Conservation (phyloP, 345 rosid genomes). For the Hypericum androsaemum region DNA sequence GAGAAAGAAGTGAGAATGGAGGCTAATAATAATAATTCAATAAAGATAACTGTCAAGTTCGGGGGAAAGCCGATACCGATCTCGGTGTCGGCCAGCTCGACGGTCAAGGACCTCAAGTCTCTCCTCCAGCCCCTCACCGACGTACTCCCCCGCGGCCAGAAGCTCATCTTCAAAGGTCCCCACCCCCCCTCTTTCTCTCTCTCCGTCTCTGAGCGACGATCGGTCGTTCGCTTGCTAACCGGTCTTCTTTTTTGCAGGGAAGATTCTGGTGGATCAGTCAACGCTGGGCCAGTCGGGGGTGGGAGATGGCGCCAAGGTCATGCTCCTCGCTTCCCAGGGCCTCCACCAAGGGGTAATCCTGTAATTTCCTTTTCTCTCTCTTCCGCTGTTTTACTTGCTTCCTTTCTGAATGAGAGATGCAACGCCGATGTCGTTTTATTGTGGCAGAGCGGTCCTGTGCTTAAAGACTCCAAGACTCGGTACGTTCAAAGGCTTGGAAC, state of each 20-base stretch:
- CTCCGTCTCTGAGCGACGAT: background rate
- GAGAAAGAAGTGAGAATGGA: background rate
- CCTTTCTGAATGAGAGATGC: background rate
- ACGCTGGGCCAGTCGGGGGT: slow-evolving; percentile 53
- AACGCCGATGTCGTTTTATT: background rate
- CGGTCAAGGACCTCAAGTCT: slow-evolving; percentile 50
- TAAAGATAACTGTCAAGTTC: slow-evolving; percentile 57
- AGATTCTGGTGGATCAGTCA: slow-evolving; percentile 56
- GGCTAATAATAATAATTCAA: background rate
- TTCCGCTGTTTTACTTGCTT: background rate
- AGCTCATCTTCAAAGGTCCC: slow-evolving; percentile 77
- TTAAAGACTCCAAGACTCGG: slow-evolving; percentile 48
- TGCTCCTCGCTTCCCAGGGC: slow-evolving; percentile 91
- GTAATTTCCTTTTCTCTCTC: background rate
- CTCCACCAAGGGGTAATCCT: slow-evolving; percentile 80
- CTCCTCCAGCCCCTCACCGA: slow-evolving; percentile 75
- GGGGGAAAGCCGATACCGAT: slow-evolving; percentile 54
- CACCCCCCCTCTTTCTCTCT: background rate
- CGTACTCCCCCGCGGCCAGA: slow-evolving; percentile 93
- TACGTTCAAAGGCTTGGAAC: slow-evolving; percentile 35
- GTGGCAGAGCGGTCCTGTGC: slow-evolving; percentile 61
- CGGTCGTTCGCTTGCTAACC: background rate
- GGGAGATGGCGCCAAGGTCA: slow-evolving; percentile 59
- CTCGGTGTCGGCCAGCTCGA: slow-evolving; percentile 36
- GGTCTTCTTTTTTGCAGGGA: slow-evolving; percentile 34